Percentiles rank a stretch among this genome's conserved stretches.
Evolutionary conservation across 2,329 filamentous ascomycete genomes (phyloP).

Genomic region (Dothiorella sarmentorum): DNA sequence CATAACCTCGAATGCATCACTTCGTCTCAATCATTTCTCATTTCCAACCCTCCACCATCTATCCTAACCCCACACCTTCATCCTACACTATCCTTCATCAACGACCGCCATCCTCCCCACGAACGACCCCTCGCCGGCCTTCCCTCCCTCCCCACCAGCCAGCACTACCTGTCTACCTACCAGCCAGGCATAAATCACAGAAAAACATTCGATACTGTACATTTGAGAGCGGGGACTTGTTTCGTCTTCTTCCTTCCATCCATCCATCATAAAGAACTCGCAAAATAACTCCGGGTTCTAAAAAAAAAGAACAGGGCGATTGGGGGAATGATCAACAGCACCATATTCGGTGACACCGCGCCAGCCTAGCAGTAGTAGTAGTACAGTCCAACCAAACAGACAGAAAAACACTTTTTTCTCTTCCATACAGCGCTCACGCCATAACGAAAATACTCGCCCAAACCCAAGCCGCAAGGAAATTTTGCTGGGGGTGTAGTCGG

Average conservation of each 20-base stretch:
- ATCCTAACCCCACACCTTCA: neutral
- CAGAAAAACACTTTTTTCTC: neutral
- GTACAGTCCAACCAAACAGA: constrained; percentile 1
- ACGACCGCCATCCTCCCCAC: no score
- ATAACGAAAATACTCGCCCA: neutral
- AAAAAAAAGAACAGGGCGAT: neutral
- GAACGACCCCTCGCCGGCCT: no score
- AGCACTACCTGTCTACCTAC: neutral
- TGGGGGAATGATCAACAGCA: neutral
- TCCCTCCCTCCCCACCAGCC: neutral
- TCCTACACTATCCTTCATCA: no score
- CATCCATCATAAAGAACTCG: neutral
- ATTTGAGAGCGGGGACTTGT: constrained; percentile 11
- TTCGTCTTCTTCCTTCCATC: neutral
- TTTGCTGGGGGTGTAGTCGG: neutral
- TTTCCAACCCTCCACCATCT: neutral
- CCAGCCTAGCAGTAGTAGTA: neutral
- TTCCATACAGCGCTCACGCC: constrained; percentile 8
- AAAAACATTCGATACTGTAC: constrained; percentile 3
- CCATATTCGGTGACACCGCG: neutral
- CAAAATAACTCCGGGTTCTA: neutral
- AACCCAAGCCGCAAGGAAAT: neutral
- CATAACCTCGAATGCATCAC: no score
- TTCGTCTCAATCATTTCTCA: constrained; percentile 12
- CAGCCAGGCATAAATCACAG: constrained; percentile 2